Evolutionary conservation across 805 yeast species (phyloP).

Genomic region (Yarrowia yakushimensis): DNA sequence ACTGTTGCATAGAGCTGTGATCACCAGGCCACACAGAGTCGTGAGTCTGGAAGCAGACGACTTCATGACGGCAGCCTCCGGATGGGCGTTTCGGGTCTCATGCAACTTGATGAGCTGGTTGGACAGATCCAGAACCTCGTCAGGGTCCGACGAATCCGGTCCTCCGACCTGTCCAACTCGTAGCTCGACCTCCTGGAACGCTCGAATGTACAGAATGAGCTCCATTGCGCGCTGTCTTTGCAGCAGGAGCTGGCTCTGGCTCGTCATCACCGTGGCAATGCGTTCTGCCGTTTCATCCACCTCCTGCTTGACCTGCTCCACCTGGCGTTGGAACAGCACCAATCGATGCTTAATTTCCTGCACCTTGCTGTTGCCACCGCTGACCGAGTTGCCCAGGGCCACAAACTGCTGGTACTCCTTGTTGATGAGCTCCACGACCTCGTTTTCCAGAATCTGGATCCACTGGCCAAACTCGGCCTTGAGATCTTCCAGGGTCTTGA

Average conservation of each 20-base stretch:
- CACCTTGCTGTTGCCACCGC: not conserved
- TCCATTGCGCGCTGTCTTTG: constrained; percentile 7
- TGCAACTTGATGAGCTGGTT: constrained; percentile 11
- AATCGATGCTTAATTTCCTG: constrained; percentile 7
- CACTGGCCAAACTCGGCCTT: constrained; percentile 16
- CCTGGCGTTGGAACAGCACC: constrained; percentile 20
- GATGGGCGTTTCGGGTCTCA: not conserved
- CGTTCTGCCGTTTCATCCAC: constrained; percentile 14
- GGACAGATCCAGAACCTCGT: not conserved
- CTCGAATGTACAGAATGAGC: constrained; percentile 2
- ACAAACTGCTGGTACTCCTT: constrained; percentile 24
- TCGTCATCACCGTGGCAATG: not conserved
- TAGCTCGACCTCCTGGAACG: constrained; percentile 12
- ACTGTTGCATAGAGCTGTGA: not conserved
- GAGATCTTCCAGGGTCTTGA: constrained; percentile 21
- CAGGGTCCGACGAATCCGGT: not conserved
- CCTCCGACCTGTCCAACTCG: not conserved
- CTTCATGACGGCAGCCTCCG: constrained; percentile 3
- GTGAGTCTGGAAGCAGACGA: not conserved
- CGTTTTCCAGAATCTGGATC: constrained; percentile 18
- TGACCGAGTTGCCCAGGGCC: constrained; percentile 18
- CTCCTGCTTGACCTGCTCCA: constrained; percentile 16
- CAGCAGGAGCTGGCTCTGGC: not conserved
- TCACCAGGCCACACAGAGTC: not conserved
- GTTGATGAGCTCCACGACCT: constrained; percentile 22